Conservation (phyloP, 768 basidiomycete genomes). For the Myochromella boudieri region DNA sequence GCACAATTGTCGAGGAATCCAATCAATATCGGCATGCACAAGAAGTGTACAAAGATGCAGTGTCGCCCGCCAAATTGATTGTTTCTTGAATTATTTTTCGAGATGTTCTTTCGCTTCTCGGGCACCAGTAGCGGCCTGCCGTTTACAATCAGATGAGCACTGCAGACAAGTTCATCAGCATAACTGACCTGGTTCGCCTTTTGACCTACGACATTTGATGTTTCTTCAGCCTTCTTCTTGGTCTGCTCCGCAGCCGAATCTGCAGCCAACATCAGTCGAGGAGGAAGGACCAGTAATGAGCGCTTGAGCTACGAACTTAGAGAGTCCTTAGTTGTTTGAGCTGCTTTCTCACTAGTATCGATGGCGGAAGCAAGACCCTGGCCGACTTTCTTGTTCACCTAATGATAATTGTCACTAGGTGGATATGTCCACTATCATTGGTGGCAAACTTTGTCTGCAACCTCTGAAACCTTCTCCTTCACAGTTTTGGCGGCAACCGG, state of each 20-base stretch:
- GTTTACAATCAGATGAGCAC: background rate
- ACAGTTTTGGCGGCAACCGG: constrained; percentile 36
- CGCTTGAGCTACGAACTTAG: constrained; percentile 30
- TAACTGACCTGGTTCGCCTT: constrained; percentile 38
- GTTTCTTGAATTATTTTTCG: constrained; percentile 29
- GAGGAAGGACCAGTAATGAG: background rate
- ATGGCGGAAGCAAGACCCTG: constrained; percentile 46
- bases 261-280: constrained; percentile 14
- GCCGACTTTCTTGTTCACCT: constrained; percentile 47
- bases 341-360: constrained; percentile 43
- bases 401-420: background rate
- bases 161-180: background rate
- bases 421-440: background rate
- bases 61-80: no score
- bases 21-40: no score
- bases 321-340: constrained; percentile 39
- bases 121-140: constrained; percentile 32
- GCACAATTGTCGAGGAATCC: no score
- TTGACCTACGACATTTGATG: constrained; percentile 29
- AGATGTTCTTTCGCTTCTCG: constrained; percentile 35
- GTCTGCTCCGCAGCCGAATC: constrained; percentile 32
- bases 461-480: constrained; percentile 44
- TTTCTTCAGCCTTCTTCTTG: constrained; percentile 36
- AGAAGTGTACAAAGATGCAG: no score
- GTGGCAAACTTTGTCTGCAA: constrained; percentile 39